A percentile compares a stretch with the other conserved stretches of the same genome.
Conservation (phyloP, 345 rosid species). For the Erysimum cheiranthoides region DNA sequence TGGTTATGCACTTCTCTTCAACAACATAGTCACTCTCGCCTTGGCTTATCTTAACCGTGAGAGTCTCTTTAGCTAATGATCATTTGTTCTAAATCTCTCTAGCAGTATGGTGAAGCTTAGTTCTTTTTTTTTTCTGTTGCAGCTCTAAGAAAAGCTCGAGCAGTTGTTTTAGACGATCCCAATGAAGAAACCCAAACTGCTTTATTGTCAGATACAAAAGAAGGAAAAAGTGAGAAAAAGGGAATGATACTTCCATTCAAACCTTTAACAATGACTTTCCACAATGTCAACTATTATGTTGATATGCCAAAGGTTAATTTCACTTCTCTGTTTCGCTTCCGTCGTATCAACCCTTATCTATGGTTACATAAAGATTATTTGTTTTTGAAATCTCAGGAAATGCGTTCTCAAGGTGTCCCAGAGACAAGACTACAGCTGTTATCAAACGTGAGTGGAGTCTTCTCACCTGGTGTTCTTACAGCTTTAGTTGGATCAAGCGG, state of each 20-base stretch:
- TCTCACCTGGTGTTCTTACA: conserved; percentile 91
- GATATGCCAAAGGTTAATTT: conserved; percentile 81
- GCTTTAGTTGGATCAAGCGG: conserved; percentile 98
- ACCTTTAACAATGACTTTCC: conserved; percentile 90
- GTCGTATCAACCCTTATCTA: not conserved
- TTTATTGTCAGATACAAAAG: conserved; percentile 6
- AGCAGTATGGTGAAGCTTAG: conserved; percentile 12
- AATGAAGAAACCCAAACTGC: conserved; percentile 45
- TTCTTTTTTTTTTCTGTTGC: conserved; percentile 37
- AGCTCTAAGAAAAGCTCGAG: conserved; percentile 66
- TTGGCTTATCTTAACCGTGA: conserved; percentile 79
- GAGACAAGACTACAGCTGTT: conserved; percentile 77
- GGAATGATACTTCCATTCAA: conserved; percentile 98
- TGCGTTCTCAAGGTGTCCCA: conserved; percentile 72
- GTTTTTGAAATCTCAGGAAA: conserved; percentile 56
- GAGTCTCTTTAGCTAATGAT: conserved; percentile 37
- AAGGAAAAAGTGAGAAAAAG: conserved; percentile 52
- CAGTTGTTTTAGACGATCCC: conserved; percentile 52
- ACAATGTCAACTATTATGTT: conserved; percentile 87
- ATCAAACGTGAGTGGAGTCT: conserved; percentile 85
- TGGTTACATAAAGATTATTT: not conserved
- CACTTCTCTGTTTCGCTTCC: conserved; percentile 1
- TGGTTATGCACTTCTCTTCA: conserved; percentile 69
- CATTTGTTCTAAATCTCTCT: not conserved
- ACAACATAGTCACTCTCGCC: conserved; percentile 69